Evolutionary conservation across 2,329 filamentous ascomycete genomes (phyloP).

Genomic region (Neonectria neomacrospora): DNA sequence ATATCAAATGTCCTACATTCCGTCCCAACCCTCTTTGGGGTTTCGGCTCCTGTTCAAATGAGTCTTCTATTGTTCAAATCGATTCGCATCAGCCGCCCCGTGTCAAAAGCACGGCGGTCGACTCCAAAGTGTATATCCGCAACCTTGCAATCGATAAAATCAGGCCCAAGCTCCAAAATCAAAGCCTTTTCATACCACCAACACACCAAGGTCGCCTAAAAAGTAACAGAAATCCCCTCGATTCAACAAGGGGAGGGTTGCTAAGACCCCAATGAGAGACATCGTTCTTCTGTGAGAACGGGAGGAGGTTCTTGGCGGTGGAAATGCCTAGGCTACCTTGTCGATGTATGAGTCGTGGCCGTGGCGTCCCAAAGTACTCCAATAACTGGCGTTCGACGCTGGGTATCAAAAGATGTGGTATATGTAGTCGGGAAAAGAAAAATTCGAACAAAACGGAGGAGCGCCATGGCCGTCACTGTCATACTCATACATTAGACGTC

Average conservation of each 20-base stretch:
- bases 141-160: conserved; percentile 17
- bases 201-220: conserved; percentile 40
- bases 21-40: conserved; percentile 12
- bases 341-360: conserved; percentile 37
- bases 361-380: conserved; percentile 36
- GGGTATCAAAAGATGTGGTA: conserved; percentile 47
- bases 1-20: conserved; percentile 13
- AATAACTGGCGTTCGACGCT: conserved; percentile 42
- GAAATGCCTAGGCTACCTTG: conserved; percentile 33
- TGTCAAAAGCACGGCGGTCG: conserved; percentile 8
- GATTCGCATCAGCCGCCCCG: conserved; percentile 18
- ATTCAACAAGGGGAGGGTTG: conserved; percentile 30
- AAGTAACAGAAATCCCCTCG: conserved; percentile 31
- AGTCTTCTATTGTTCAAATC: conserved; percentile 28
- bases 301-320: conserved; percentile 27
- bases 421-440: conserved; percentile 46
- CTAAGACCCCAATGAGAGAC: conserved; percentile 36
- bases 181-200: conserved; percentile 40
- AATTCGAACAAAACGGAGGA: conserved; percentile 41
- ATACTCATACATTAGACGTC: conserved; percentile 40
- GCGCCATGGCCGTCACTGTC: conserved; percentile 41
- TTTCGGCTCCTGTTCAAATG: conserved; percentile 25
- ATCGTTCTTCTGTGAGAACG: conserved; percentile 17
- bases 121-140: conserved; percentile 25
- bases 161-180: conserved; percentile 41